These are phyloP conservation scores for Exophiala oligosperma DNA, from an alignment of 2,329 filamentous ascomycete genomes.

Conservation along the genomic window DNA sequence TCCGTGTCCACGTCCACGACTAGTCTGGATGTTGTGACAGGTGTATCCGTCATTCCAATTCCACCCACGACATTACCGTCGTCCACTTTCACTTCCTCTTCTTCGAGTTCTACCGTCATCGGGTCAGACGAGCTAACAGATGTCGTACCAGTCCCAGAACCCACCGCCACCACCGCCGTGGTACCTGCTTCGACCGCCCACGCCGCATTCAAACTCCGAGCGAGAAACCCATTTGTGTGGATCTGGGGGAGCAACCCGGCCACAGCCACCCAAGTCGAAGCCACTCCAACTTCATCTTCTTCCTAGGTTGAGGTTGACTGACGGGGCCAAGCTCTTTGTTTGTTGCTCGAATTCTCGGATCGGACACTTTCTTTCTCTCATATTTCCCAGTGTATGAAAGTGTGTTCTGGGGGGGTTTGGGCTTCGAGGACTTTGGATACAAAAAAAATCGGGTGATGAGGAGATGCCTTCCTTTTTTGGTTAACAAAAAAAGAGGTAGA, in stretches of 20 bases:
- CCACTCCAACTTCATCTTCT: background rate
- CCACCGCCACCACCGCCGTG: slow-evolving; percentile 1
- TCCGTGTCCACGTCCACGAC: background rate
- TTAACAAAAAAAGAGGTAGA: too few species aligned
- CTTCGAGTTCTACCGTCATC: background rate
- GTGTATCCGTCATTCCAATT: background rate
- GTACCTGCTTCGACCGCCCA: slow-evolving; percentile 4
- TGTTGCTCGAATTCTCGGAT: too few species aligned
- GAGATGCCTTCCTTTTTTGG: too few species aligned
- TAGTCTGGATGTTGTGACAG: background rate
- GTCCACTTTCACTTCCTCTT: background rate
- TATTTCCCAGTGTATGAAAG: too few species aligned
- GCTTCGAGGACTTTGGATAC: too few species aligned
- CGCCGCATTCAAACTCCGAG: slow-evolving; percentile 12
- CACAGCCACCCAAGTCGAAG: background rate
- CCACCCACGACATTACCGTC: background rate
- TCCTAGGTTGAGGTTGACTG: too few species aligned
- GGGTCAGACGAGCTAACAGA: background rate
- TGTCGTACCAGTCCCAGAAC: background rate
- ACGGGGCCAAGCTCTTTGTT: too few species aligned
- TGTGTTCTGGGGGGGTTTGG: too few species aligned
- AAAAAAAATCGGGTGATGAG: too few species aligned
- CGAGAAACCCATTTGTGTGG: slow-evolving; percentile 15
- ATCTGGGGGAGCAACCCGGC: background rate
- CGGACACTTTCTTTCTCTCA: too few species aligned